Evolutionary conservation across 495 filamentous ascomycete genomes (phyloP).

Genomic region (Penicillium ucsense): DNA sequence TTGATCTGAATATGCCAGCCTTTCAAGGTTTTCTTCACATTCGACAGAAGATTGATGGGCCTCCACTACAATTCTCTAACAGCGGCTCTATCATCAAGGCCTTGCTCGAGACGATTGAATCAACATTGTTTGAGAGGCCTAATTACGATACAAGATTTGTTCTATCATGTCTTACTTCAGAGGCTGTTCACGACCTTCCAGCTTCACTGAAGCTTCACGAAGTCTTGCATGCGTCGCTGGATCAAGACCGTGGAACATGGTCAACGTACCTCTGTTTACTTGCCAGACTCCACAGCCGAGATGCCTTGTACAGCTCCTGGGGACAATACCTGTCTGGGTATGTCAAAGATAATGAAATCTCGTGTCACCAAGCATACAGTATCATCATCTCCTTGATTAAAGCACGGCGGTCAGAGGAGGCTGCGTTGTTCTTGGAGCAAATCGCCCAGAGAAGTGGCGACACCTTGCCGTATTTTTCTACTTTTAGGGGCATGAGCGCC

Average conservation of each 20-base stretch:
- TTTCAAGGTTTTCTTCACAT: slow-evolving; percentile 16
- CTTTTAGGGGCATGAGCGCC: slow-evolving; percentile 6
- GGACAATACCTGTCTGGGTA: slow-evolving; percentile 6
- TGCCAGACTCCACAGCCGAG: slow-evolving; percentile 8
- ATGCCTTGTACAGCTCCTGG: slow-evolving; percentile 13
- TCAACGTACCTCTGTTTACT: slow-evolving; percentile 17
- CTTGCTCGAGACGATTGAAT: slow-evolving; percentile 12
- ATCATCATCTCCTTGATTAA: slow-evolving; percentile 15
- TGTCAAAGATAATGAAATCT: neutral
- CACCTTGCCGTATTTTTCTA: slow-evolving; percentile 17
- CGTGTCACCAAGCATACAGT: slow-evolving; percentile 14
- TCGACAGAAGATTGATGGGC: neutral
- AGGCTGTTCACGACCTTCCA: slow-evolving; percentile 1
- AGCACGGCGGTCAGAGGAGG: slow-evolving; percentile 8
- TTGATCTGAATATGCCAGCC: slow-evolving; percentile 17
- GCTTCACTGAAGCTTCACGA: slow-evolving; percentile 11
- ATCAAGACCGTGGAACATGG: neutral
- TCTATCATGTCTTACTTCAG: slow-evolving; percentile 18
- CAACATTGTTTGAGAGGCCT: slow-evolving; percentile 14
- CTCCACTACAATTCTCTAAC: neutral
- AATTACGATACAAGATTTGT: slow-evolving; percentile 15
- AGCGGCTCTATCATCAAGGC: slow-evolving; percentile 4
- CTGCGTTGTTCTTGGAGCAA: slow-evolving; percentile 14
- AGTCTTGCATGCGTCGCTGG: slow-evolving; percentile 3
- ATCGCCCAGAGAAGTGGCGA: slow-evolving; percentile 16